Evolutionary conservation across 202 grass and related monocot genomes (phyloP), one percentile per base, ranked within the genome.

Genomic region (Hordeum pubiflorum): DNA sequence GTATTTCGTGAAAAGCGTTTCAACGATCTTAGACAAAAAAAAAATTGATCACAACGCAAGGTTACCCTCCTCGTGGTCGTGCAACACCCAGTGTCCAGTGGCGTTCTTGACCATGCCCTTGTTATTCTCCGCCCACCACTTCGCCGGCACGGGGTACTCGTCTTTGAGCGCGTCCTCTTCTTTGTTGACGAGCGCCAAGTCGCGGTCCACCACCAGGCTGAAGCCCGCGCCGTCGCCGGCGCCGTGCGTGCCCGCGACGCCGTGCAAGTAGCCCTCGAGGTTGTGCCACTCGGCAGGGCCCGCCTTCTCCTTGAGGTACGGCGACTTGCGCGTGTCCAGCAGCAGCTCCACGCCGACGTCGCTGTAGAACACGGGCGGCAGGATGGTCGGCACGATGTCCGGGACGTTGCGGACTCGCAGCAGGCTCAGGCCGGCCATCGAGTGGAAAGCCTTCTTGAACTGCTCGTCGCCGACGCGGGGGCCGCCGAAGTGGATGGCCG

Each of bases 181-280:
- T 63, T 92, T 96, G 79, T 96, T 96, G 72, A 92, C 80, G 44
- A 92, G 85, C 63, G 90, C 87, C 60, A 96, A 13, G 71, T 89
- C 89, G 61, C 85, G 84, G 7, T 90, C 87, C 24, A 96, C 85
- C 44, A 21, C 79, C 32, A 90, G 24, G 9, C 34, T 6, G 77
- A 92, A 86, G 78, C 82, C 68, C 6, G 32, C 90, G 21, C 17
- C 50, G 59, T 66, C 74, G 4, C 70, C 29, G 14, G 66, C 44
- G 43, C 88, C 86, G 59, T 77, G 85, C 58, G 84, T 83, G 5
- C 93, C 93, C 0, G 90, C 85, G 38, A 96, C 83, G 63, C 38
- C 80, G 71, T 92, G 93, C 69, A 96, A 46, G 83, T 88, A 90
- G 13, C 83, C 78, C 86, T 96, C 87, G 37, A 92, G 84, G 81